These are phyloP conservation scores for Saccharata proteae DNA, from an alignment of 2,329 filamentous ascomycete genomes.

Conservation along the genomic window DNA sequence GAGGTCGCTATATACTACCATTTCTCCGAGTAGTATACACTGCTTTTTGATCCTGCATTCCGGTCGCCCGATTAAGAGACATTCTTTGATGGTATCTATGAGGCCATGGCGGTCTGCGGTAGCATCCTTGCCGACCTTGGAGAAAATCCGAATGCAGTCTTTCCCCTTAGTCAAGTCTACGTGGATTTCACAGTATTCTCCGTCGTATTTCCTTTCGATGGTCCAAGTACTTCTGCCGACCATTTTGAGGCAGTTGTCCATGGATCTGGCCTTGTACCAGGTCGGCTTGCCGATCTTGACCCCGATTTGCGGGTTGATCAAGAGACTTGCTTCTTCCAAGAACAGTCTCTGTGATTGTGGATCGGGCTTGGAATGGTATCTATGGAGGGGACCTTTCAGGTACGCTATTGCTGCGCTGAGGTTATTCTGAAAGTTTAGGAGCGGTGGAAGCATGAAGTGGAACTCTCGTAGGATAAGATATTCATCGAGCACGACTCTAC, in stretches of 20 bases:
- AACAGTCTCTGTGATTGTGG: conserved; percentile 18
- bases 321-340: conserved; percentile 26
- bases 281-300: conserved; percentile 34
- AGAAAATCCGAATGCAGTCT: conserved; percentile 65
- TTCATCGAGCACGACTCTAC: conserved; percentile 53
- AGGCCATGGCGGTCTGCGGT: conserved; percentile 56
- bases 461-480: conserved; percentile 45
- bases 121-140: conserved; percentile 84
- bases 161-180: conserved; percentile 49
- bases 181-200: conserved; percentile 84
- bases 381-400: conserved; percentile 33
- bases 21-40: conserved; percentile 75
- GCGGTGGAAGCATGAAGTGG: conserved; percentile 56
- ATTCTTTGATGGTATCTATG: conserved; percentile 50
- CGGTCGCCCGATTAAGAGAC: conserved; percentile 48
- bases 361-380: conserved; percentile 26
- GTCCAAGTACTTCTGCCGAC: conserved; percentile 50
- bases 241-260: conserved; percentile 63
- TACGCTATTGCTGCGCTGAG: conserved; percentile 49
- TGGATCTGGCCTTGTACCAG: conserved; percentile 36
- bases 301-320: conserved; percentile 27
- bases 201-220: conserved; percentile 73
- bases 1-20: conserved; percentile 64
- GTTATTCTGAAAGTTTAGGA: conserved; percentile 58
- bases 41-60: conserved; percentile 48